These are phyloP conservation scores for Skeletonema costatum DNA, from an alignment of 108 stramenopile species.

Conservation along the genomic window DNA sequence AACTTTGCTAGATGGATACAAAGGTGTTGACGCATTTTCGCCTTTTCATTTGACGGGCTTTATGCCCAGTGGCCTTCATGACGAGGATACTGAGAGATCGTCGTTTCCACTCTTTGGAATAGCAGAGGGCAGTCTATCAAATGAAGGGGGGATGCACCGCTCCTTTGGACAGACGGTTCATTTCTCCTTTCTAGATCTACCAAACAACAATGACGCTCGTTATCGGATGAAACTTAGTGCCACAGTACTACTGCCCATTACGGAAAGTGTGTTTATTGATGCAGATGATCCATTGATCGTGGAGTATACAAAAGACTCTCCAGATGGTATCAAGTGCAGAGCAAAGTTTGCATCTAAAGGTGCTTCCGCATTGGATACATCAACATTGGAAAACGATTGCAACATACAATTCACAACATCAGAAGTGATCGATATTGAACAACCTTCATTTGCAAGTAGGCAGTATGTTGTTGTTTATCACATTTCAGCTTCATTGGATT, in stretches of 20 bases:
- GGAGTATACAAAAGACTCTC: conserved; percentile 12
- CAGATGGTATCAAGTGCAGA: conserved; percentile 14
- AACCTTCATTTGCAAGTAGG: conserved; percentile 55
- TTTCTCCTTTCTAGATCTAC: conserved; percentile 5
- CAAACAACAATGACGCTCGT: background rate
- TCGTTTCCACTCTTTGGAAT: conserved; percentile 13
- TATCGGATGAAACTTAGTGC: conserved; percentile 19
- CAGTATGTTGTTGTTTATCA: conserved; percentile 49
- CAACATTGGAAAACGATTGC: conserved; percentile 1
- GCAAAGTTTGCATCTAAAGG: background rate
- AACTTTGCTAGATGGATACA: background rate
- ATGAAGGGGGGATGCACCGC: conserved; percentile 43
- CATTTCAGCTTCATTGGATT: conserved; percentile 15
- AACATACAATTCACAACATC: conserved; percentile 26
- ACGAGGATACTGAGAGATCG: background rate
- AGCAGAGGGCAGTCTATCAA: conserved; percentile 16
- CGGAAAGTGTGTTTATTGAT: conserved; percentile 46
- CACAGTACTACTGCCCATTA: conserved; percentile 39
- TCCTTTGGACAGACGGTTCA: conserved; percentile 23
- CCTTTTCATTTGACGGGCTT: background rate
- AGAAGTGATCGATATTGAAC: conserved; percentile 56
- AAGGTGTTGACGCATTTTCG: background rate
- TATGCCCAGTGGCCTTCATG: background rate
- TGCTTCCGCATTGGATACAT: background rate
- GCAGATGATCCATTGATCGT: conserved; percentile 53